A percentile compares a stretch with the other conserved stretches of the same genome.
Conservation (phyloP, 352 stramenopile species). For the Aphanomyces invadans region DNA sequence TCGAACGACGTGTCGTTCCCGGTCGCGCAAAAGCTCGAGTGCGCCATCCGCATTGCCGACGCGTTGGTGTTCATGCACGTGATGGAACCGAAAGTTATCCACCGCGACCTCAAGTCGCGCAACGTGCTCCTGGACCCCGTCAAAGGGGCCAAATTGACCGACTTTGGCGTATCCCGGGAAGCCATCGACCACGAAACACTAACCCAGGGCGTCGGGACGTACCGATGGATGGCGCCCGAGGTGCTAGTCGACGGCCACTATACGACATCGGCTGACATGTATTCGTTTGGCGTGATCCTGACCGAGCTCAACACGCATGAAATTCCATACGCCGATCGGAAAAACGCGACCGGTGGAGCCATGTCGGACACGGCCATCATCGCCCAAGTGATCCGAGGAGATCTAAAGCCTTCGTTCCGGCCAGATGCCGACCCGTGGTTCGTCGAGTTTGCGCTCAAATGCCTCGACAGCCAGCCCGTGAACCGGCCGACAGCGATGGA, state of each 20-base stretch:
- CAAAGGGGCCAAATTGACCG: constrained; percentile 15
- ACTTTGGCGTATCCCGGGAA: constrained; percentile 21
- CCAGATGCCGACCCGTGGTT: neutral
- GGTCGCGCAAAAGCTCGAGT: constrained; percentile 1
- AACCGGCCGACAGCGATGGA: constrained; percentile 13
- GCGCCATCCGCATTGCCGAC: neutral
- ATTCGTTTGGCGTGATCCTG: constrained; percentile 1
- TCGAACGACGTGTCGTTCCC: neutral
- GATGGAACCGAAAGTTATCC: constrained; percentile 17
- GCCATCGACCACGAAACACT: constrained; percentile 9
- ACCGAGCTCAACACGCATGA: constrained; percentile 12
- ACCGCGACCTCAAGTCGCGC: constrained; percentile 18
- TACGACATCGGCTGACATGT: constrained; percentile 12
- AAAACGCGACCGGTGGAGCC: neutral
- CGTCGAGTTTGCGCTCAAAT: neutral
- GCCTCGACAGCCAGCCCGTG: neutral
- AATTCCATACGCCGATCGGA: neutral
- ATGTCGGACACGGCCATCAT: constrained; percentile 10
- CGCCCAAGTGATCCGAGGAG: neutral
- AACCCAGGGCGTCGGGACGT: constrained; percentile 20
- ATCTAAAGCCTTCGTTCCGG: neutral
- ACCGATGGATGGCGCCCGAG: constrained; percentile 23
- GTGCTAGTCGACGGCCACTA: constrained; percentile 19
- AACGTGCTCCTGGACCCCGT: constrained; percentile 19
- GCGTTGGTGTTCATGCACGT: constrained; percentile 17